These are phyloP conservation scores for Ceratocystis albifundus DNA, from an alignment of 2,329 filamentous ascomycete genomes.

Conservation along the genomic window DNA sequence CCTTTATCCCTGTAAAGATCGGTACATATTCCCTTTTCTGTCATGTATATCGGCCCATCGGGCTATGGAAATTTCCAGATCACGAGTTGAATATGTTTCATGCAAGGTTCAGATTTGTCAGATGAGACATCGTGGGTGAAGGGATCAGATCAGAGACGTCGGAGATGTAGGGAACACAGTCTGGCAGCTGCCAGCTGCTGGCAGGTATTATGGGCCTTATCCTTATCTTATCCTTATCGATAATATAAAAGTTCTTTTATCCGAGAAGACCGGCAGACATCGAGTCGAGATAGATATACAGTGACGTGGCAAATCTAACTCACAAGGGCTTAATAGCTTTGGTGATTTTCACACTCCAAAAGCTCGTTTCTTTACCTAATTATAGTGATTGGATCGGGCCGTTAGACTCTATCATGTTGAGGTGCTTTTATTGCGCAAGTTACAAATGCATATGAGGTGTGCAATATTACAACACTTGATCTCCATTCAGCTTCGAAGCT, in stretches of 20 bases:
- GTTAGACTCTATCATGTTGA: neutral
- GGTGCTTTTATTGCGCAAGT: neutral
- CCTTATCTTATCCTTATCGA: conserved; percentile 1
- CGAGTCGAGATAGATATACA: neutral
- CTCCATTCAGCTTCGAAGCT: neutral
- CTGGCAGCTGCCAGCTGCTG: neutral
- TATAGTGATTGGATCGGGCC: neutral
- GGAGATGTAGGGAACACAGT: neutral
- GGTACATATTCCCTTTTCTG: too few species aligned
- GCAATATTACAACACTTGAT: neutral
- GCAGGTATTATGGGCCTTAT: neutral
- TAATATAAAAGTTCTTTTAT: neutral
- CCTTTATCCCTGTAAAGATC: neutral
- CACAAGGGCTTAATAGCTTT: neutral
- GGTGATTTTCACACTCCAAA: neutral
- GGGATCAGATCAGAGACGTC: neutral
- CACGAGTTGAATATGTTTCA: neutral
- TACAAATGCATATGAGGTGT: neutral
- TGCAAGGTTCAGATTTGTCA: neutral
- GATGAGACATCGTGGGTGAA: neutral
- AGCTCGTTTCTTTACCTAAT: too few species aligned
- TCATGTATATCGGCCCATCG: neutral
- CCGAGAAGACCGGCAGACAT: neutral
- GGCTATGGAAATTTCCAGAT: neutral
- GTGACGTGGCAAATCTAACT: neutral